phyloP scores from a whole-genome alignment of 192 early-diverging fungal genomes.

The Diversispora epigaea region DNA sequence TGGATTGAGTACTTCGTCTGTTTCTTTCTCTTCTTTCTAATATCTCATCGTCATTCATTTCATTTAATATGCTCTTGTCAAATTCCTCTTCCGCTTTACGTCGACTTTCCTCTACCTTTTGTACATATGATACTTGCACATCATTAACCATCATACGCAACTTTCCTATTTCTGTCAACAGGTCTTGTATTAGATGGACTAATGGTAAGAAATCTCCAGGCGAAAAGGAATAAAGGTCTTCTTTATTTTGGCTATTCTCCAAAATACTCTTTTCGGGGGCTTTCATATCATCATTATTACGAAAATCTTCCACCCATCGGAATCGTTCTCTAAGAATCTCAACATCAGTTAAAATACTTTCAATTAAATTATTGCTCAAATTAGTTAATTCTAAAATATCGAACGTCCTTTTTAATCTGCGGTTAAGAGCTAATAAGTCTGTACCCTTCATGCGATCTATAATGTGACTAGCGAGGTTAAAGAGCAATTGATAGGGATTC shows the following conservation, averaged over 20 bases:
- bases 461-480: constrained; percentile 39
- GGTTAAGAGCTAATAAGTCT: constrained; percentile 53
- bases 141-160: constrained; percentile 58
- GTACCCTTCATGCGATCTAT: constrained; percentile 51
- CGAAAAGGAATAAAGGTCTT: constrained; percentile 40
- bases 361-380: constrained; percentile 57
- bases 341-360: constrained; percentile 53
- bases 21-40: background rate
- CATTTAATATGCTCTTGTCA: constrained; percentile 10
- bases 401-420: constrained; percentile 51
- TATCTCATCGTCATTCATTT: constrained; percentile 2
- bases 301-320: constrained; percentile 44
- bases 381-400: constrained; percentile 56
- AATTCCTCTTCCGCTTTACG: constrained; percentile 54
- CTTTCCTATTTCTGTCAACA: constrained; percentile 52
- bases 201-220: constrained; percentile 53
- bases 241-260: background rate
- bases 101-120: constrained; percentile 53
- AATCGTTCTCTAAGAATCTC: constrained; percentile 47
- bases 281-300: constrained; percentile 34
- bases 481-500: constrained; percentile 48
- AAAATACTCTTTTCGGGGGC: background rate
- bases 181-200: constrained; percentile 43
- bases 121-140: constrained; percentile 59
- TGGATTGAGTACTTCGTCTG: constrained; percentile 2